A percentile compares a stretch with the other conserved stretches of the same genome.
Conservation (phyloP, 2,329 filamentous ascomycete genomes). For the Cladosporium oxysporum region DNA sequence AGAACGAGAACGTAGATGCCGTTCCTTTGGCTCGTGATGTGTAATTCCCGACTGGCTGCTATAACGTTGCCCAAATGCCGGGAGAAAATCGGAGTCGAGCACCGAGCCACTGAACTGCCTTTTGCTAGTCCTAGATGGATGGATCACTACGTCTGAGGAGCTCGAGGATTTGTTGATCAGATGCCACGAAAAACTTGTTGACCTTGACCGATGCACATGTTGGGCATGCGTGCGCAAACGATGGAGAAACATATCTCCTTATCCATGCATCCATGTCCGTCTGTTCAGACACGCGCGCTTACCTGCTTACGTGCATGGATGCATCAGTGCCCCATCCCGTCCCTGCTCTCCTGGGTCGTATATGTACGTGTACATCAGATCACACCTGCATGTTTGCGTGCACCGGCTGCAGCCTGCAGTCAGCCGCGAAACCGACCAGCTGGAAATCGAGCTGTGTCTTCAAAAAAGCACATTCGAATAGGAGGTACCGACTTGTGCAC, state of each 20-base stretch:
- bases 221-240: not conserved
- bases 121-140: not conserved
- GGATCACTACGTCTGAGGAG: not conserved
- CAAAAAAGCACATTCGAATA: not conserved
- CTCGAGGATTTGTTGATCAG: not conserved
- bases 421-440: not conserved
- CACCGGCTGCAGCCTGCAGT: not conserved
- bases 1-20: not conserved
- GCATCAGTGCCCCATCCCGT: not conserved
- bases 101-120: conserved; percentile 3
- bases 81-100: not conserved
- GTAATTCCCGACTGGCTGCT: not conserved
- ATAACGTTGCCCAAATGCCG: not conserved
- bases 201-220: not conserved
- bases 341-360: not conserved
- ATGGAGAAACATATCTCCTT: conserved; percentile 7
- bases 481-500: not conserved
- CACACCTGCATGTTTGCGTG: conserved; percentile 6
- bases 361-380: conserved; percentile 15
- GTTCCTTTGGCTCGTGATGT: not conserved
- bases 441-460: not conserved
- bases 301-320: conserved; percentile 1
- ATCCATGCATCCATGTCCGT: not conserved
- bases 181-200: not conserved
- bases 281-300: not conserved